phyloP scores from a whole-genome alignment of 2,329 filamentous ascomycete species.

The Fusarium beomiforme region DNA sequence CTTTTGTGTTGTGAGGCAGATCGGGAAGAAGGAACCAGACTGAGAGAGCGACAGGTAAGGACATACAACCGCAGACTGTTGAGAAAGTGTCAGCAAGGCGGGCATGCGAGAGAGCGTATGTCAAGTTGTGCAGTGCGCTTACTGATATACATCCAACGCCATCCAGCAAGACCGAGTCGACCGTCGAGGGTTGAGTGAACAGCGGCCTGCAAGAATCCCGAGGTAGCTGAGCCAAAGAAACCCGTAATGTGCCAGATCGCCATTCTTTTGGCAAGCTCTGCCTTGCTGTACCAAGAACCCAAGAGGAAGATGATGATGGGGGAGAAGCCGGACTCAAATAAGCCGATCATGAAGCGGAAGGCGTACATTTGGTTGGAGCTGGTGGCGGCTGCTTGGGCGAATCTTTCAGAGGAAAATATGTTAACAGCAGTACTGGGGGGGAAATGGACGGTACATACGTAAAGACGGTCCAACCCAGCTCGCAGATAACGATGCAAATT shows the following conservation, averaged over 20 bases:
- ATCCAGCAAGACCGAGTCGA: not conserved
- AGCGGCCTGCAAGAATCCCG: not conserved
- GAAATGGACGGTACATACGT: not conserved
- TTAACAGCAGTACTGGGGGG: too few relatives aligned
- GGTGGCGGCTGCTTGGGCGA: not conserved
- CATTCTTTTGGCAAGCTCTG: slow-evolving; percentile 14
- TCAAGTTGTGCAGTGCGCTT: not conserved
- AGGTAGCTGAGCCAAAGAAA: not conserved
- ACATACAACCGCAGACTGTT: not conserved
- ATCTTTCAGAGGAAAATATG: not conserved
- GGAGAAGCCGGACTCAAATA: slow-evolving; percentile 16
- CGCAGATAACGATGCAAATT: not conserved
- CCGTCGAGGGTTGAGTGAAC: not conserved
- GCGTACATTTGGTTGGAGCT: slow-evolving; percentile 1
- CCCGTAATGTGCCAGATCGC: slow-evolving; percentile 43
- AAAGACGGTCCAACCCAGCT: not conserved
- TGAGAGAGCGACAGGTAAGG: not conserved
- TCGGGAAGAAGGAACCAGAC: not conserved
- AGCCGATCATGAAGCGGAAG: slow-evolving; percentile 4
- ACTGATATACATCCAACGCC: not conserved
- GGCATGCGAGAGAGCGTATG: not conserved
- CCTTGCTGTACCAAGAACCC: slow-evolving; percentile 16
- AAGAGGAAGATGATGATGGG: slow-evolving; percentile 9
- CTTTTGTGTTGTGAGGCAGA: not conserved
- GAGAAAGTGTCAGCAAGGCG: too few relatives aligned